phyloP scores from a whole-genome alignment of 345 rosid species.

The Eucalyptus regnans region DNA sequence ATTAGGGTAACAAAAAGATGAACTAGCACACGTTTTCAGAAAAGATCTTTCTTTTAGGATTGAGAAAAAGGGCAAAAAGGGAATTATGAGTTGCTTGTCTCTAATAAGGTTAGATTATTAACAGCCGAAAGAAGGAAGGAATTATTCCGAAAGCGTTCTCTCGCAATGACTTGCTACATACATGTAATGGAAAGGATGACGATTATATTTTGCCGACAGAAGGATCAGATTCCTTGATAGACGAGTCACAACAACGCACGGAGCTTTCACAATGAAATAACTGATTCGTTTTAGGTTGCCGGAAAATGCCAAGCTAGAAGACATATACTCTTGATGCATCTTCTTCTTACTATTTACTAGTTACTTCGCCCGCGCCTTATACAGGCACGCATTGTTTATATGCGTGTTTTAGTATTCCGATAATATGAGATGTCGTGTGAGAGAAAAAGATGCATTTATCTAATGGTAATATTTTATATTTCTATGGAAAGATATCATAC shows the following conservation, averaged over 20 bases:
- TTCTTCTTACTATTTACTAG: not conserved
- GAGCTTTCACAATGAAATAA: not conserved
- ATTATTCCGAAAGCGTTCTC: too few relatives aligned
- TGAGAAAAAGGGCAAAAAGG: too few relatives aligned
- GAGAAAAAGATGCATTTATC: accelerated
- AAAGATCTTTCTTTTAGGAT: too few relatives aligned
- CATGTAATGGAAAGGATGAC: too few relatives aligned
- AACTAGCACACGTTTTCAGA: too few relatives aligned
- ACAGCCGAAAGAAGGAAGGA: too few relatives aligned
- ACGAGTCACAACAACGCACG: not conserved
- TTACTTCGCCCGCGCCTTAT: not conserved
- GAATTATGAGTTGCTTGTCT: too few relatives aligned
- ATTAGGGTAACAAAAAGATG: too few relatives aligned
- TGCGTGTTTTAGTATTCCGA: not conserved
- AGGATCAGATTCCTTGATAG: not conserved
- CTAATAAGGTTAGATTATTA: too few relatives aligned
- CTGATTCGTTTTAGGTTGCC: not conserved
- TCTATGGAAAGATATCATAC: not conserved
- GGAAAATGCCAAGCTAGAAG: not conserved
- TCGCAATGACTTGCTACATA: too few relatives aligned
- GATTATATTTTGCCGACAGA: not conserved
- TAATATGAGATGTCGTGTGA: not conserved
- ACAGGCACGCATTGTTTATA: not conserved
- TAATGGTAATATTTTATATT: not conserved
- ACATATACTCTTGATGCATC: not conserved